Conservation (phyloP, 257 asterid genomes). For the Voacanga thouarsii region DNA sequence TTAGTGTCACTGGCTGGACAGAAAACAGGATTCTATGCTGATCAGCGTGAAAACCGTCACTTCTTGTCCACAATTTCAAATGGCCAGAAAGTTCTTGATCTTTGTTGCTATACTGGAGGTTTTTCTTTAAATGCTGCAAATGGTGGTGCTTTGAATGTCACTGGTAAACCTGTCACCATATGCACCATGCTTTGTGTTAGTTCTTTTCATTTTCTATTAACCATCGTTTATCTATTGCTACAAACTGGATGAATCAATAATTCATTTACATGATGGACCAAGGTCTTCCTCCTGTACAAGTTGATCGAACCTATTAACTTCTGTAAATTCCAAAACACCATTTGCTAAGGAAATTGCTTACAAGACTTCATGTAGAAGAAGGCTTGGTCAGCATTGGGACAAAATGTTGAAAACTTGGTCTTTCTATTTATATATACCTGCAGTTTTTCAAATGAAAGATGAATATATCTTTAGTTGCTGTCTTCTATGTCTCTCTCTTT, state of each 20-base stretch:
- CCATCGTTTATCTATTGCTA: background rate
- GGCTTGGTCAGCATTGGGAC: background rate
- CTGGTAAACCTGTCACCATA: conserved; percentile 44
- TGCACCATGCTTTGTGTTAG: conserved; percentile 1
- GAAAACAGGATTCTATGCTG: conserved; percentile 95
- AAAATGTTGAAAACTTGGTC: background rate
- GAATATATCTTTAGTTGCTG: background rate
- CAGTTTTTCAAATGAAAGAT: too few relatives aligned
- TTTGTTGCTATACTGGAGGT: conserved; percentile 96
- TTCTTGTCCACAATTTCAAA: conserved; percentile 74
- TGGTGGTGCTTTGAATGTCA: conserved; percentile 78
- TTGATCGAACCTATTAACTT: background rate
- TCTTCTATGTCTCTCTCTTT: background rate
- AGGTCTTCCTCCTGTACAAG: background rate
- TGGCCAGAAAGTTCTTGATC: conserved; percentile 71
- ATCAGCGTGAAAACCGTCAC: conserved; percentile 89
- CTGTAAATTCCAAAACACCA: background rate
- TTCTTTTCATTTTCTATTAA: conserved; percentile 3
- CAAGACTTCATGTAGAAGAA: background rate
- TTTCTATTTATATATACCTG: too few relatives aligned
- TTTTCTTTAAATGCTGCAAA: conserved; percentile 82
- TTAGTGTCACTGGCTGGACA: conserved; percentile 86
- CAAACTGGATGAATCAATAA: background rate
- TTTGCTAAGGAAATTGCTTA: background rate
- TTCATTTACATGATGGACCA: background rate